Conservation (phyloP, 2,329 filamentous ascomycete genomes). For the Pseudogymnoascus sp. region DNA sequence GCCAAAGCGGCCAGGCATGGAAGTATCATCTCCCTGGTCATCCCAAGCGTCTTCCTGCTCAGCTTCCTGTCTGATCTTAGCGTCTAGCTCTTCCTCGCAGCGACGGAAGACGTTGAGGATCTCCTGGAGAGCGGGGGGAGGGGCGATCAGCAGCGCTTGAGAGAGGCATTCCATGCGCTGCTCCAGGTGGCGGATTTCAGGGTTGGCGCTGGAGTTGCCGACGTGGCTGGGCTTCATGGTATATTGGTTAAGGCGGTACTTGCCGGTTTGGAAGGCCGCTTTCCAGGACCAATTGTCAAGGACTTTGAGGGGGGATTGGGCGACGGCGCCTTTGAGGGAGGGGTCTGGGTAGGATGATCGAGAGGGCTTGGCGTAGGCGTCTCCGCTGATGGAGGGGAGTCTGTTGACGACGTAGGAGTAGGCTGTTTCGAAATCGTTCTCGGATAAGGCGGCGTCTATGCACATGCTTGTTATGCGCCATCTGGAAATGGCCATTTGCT, state of each 20-base stretch:
- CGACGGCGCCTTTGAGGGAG: conserved; percentile 20
- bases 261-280: conserved; percentile 70
- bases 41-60: conserved; percentile 66
- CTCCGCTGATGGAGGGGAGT: conserved; percentile 37
- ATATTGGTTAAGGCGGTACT: conserved; percentile 52
- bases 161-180: conserved; percentile 76
- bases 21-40: conserved; percentile 50
- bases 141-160: conserved; percentile 67
- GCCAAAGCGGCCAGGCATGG: conserved; percentile 50
- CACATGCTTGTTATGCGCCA: conserved; percentile 72
- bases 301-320: conserved; percentile 18
- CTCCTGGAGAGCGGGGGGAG: conserved; percentile 61
- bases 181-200: conserved; percentile 63
- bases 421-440: conserved; percentile 78
- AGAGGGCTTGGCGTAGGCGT: conserved; percentile 10
- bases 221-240: conserved; percentile 52
- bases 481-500: conserved; percentile 39
- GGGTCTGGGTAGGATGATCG: conserved; percentile 7
- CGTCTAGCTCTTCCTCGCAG: conserved; percentile 70
- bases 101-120: conserved; percentile 68
- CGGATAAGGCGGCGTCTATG: conserved; percentile 65
- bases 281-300: conserved; percentile 68
- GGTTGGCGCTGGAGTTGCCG: conserved; percentile 51
- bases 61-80: conserved; percentile 57
- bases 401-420: conserved; percentile 76